phyloP scores from a whole-genome alignment of 495 filamentous ascomycete species.

The Penicillium antarcticum region DNA sequence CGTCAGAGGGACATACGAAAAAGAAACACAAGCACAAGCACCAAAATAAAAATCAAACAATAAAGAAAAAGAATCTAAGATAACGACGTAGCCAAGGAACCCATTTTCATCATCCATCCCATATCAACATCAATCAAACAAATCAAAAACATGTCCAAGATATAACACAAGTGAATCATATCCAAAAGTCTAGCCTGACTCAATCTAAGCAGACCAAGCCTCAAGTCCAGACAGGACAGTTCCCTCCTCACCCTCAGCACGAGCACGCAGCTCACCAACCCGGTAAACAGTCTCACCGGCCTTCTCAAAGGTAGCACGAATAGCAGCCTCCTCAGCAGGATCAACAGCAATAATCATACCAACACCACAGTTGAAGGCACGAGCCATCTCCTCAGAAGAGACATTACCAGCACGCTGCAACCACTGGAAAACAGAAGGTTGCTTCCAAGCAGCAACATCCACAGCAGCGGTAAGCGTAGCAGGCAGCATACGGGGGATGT shows the following conservation, averaged over 20 bases:
- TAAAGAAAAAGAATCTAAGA: slow-evolving; percentile 1
- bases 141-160: slow-evolving; percentile 1
- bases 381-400: slow-evolving; percentile 69
- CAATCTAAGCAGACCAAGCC: slow-evolving; percentile 55
- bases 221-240: slow-evolving; percentile 69
- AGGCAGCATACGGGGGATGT: slow-evolving; percentile 91
- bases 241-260: slow-evolving; percentile 52
- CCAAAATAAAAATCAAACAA: slow-evolving; percentile 1
- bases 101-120: slow-evolving; percentile 1
- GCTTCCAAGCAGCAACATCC: slow-evolving; percentile 66
- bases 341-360: slow-evolving; percentile 87
- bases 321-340: slow-evolving; percentile 17
- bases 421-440: slow-evolving; percentile 79
- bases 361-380: slow-evolving; percentile 91
- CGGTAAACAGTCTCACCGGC: slow-evolving; percentile 74
- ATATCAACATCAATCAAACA: slow-evolving; percentile 7
- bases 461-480: slow-evolving; percentile 68
- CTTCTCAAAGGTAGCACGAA: slow-evolving; percentile 46
- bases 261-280: slow-evolving; percentile 64
- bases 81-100: neutral
- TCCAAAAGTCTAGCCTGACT: neutral
- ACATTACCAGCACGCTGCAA: slow-evolving; percentile 76
- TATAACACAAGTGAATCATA: slow-evolving; percentile 2
- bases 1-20: slow-evolving; percentile 10
- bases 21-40: neutral